A percentile compares a stretch with the other conserved stretches of the same genome.
phyloP scores from a whole-genome alignment of 345 rosid genomes.

The Psidium guajava region DNA sequence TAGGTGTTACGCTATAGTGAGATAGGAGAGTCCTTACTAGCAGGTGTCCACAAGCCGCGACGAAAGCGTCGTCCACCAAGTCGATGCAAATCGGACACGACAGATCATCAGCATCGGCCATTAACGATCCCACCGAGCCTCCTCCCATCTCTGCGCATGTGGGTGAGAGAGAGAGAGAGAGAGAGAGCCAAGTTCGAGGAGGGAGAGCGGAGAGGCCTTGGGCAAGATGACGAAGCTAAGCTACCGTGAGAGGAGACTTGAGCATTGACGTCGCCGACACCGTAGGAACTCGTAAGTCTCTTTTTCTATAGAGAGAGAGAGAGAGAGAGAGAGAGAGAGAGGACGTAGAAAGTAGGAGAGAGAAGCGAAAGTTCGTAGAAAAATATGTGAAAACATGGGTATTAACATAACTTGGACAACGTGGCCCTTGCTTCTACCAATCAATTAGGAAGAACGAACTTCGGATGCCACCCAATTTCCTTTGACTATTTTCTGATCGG shows the following conservation, averaged over 20 bases:
- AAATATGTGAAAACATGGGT: background rate
- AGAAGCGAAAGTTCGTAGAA: background rate
- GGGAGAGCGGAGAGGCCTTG: background rate
- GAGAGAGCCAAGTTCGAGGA: background rate
- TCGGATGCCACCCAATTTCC: too few relatives aligned
- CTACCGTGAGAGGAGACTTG: background rate
- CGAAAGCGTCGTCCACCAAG: constrained; percentile 38
- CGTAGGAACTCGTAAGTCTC: background rate
- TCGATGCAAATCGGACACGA: constrained; percentile 58
- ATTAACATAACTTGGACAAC: background rate
- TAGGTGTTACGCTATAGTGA: constrained; percentile 3
- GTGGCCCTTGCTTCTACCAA: background rate
- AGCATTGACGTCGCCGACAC: background rate
- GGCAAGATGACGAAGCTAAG: background rate
- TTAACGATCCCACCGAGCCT: constrained; percentile 10
- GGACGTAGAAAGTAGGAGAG: background rate
- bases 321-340: background rate
- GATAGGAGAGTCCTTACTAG: background rate
- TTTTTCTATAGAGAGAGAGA: background rate
- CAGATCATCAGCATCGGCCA: constrained; percentile 20
- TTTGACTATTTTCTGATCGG: background rate
- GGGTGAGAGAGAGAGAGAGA: background rate
- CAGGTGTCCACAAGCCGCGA: constrained; percentile 38
- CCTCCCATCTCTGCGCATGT: constrained; percentile 8
- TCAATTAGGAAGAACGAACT: background rate